phyloP scores from a whole-genome alignment of 192 early-diverging fungal genomes.

The Coemansia sp. region DNA sequence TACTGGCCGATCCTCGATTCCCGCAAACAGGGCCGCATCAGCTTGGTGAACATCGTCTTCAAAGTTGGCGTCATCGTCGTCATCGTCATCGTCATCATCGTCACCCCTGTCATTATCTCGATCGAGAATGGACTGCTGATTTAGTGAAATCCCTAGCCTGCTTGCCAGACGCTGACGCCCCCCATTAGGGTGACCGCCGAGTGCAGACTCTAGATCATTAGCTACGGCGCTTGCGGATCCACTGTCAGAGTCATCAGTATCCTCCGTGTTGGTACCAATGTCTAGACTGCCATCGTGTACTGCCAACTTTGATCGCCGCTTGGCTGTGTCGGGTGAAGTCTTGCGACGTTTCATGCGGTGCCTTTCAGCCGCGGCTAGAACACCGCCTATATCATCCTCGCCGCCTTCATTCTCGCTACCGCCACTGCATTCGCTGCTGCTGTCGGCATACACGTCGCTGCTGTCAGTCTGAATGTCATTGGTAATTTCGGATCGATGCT shows the following conservation, averaged over 20 bases:
- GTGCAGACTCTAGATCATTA: too few relatives aligned
- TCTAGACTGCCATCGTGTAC: slow-evolving; percentile 33
- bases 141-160: slow-evolving; percentile 4
- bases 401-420: slow-evolving; percentile 33
- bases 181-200: too few relatives aligned
- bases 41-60: background rate
- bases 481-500: slow-evolving; percentile 6
- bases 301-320: slow-evolving; percentile 12
- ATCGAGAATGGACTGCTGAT: slow-evolving; percentile 8
- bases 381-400: slow-evolving; percentile 9
- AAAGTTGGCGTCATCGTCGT: background rate
- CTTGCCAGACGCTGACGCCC: slow-evolving; percentile 8
- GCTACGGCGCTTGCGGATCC: too few relatives aligned
- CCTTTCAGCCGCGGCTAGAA: background rate
- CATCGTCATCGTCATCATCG: slow-evolving; percentile 1
- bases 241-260: slow-evolving; percentile 11
- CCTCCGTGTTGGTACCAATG: slow-evolving; percentile 15
- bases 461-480: slow-evolving; percentile 12
- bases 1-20: slow-evolving; percentile 11
- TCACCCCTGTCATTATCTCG: background rate
- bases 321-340: slow-evolving; percentile 7
- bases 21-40: slow-evolving; percentile 17
- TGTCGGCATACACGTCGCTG: slow-evolving; percentile 25
- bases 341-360: slow-evolving; percentile 29
- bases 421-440: slow-evolving; percentile 19